Conservation (phyloP, 2,329 filamentous ascomycete genomes). For the Penicillium paneum region DNA sequence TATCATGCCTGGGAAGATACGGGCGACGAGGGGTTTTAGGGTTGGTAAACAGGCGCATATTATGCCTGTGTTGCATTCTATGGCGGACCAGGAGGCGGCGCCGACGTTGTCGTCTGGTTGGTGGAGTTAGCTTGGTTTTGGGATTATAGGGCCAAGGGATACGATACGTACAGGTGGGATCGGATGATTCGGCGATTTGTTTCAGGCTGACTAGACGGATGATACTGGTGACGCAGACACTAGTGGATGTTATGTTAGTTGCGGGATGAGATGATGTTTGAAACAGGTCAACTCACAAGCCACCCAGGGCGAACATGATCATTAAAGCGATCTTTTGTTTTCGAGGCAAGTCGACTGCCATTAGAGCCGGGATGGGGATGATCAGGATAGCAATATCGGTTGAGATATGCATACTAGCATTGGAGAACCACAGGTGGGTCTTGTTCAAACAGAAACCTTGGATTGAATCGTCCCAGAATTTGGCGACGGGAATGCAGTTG, state of each 20-base stretch:
- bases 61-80: constrained; percentile 43
- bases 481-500: constrained; percentile 37
- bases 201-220: constrained; percentile 34
- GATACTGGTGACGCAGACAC: constrained; percentile 37
- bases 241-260: constrained; percentile 3
- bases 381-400: constrained; percentile 45
- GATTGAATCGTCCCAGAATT: constrained; percentile 33
- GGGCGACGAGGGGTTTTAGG: constrained; percentile 36
- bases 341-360: constrained; percentile 40
- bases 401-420: constrained; percentile 44
- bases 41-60: constrained; percentile 44
- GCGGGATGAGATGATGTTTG: not conserved
- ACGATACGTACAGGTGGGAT: constrained; percentile 33
- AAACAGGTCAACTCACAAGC: constrained; percentile 32
- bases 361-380: constrained; percentile 46
- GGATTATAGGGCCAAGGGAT: not conserved
- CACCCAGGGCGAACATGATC: constrained; percentile 42
- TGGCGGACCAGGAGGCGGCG: constrained; percentile 38
- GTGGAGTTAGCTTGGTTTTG: constrained; percentile 4
- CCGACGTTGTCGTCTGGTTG: constrained; percentile 33
- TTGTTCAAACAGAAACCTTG: constrained; percentile 38
- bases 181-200: constrained; percentile 31
- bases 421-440: constrained; percentile 45
- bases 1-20: constrained; percentile 30
- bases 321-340: constrained; percentile 44